Percentiles rank a stretch among this genome's conserved stretches.
phyloP scores from a whole-genome alignment of 169 alveolate genomes.

The Theileria annulata region DNA sequence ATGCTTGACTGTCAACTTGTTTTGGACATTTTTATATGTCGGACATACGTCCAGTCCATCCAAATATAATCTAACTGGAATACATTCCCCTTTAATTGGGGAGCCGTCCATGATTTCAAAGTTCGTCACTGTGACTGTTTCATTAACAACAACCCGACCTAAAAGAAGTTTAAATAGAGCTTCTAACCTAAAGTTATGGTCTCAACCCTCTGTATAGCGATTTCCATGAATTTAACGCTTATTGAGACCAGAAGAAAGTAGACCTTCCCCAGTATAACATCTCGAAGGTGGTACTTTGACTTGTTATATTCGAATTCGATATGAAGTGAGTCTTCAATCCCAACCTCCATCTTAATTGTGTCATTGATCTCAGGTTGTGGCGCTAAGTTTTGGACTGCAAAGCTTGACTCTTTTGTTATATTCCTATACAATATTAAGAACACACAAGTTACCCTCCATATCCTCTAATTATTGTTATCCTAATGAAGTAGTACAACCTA shows the following conservation, averaged over 20 bases:
- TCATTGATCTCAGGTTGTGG: slow-evolving; percentile 87
- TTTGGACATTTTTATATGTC: slow-evolving; percentile 93
- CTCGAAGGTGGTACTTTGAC: slow-evolving; percentile 93
- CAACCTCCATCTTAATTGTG: slow-evolving; percentile 95
- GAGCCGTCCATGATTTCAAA: slow-evolving; percentile 99
- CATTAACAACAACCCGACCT: slow-evolving; percentile 82
- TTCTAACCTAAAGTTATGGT: slow-evolving; percentile 49
- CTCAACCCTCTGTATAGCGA: slow-evolving; percentile 77
- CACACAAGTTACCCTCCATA: slow-evolving; percentile 80
- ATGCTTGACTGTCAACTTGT: slow-evolving; percentile 93
- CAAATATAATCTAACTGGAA: slow-evolving; percentile 95
- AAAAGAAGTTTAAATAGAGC: background rate
- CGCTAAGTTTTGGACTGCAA: slow-evolving; percentile 90
- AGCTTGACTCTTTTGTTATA: slow-evolving; percentile 92
- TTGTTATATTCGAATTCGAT: slow-evolving; percentile 93
- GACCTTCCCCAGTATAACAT: slow-evolving; percentile 94
- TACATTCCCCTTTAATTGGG: slow-evolving; percentile 93
- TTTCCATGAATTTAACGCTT: slow-evolving; percentile 97
- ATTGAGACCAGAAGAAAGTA: slow-evolving; percentile 96
- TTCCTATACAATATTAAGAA: slow-evolving; percentile 62
- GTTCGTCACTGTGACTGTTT: slow-evolving; percentile 93
- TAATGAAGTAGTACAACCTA: slow-evolving; percentile 88
- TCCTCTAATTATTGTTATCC: slow-evolving; percentile 90
- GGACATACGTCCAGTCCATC: slow-evolving; percentile 98
- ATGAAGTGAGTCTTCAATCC: slow-evolving; percentile 98